Evolutionary conservation across 805 yeast genomes (phyloP), one percentile per base, ranked within the genome.

Genomic region (Cyberlindnera amylophila): DNA sequence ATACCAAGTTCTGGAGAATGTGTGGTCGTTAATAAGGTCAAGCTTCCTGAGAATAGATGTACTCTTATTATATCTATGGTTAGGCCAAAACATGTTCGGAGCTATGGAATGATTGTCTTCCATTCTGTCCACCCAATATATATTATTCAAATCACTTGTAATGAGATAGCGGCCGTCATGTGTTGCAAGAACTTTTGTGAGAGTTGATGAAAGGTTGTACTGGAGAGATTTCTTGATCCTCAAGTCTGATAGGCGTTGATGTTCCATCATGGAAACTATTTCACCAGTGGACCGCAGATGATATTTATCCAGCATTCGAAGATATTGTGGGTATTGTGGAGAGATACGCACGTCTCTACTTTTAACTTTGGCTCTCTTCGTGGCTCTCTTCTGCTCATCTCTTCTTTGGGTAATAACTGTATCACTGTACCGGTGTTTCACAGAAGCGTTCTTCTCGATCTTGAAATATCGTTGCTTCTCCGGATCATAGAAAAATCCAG

Each of bases 391-490:
- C 4, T 34, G 29, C 23, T 47, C 47, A 6, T 48, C 51, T n/a
- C 39, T 27, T 21, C 38, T 38, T 9, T 47, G 39, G 19, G 45
- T 52, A 27, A 54, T 30, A 2, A 46, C 19, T 1, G 31, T 38
- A 10, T 41, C 35, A 17, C 37, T 47, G 34, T 56, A 56, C 26
- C 39, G 36, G 30, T 52, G 53, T 10, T 33, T 26, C 6, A 24
- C 16, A 13, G 42, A 17, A 7, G 49, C 15, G 29, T 41, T 55
- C 34, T 42, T 44, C 13, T 47, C 55, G 2, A 58, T 45, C 38
- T 58, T 58, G 46, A 58, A 58, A 38, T 58, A 58, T 11, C 50
- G 54, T 23, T 55, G 56, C 50, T 45, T 55, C 3, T 19, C 45
- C 4, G 47, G 39, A 33, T 58, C 61, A 36, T 43, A 58, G 38